Conservation (phyloP, 106 monocot species). For the Dendrobium catenatum region DNA sequence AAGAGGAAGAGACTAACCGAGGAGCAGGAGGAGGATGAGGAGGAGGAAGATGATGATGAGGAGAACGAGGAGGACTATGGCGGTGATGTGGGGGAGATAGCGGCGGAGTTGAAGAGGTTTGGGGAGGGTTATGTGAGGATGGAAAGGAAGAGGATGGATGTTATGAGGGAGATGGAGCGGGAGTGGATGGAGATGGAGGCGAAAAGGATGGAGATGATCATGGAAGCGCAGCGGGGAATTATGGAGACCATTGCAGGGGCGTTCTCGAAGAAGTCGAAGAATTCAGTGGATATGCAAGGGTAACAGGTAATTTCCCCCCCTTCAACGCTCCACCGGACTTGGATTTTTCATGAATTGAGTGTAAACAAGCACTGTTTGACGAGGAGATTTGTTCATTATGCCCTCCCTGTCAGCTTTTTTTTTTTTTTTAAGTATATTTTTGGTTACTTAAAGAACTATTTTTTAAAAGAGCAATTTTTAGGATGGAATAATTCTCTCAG, state of each 20-base stretch:
- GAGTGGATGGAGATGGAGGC: conserved; percentile 71
- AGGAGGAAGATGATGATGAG: conserved; percentile 1
- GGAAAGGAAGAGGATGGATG: conserved; percentile 70
- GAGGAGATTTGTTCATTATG: not conserved
- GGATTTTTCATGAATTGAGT: not conserved
- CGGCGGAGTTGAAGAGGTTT: conserved; percentile 39
- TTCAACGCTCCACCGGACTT: not conserved
- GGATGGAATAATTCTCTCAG: not conserved
- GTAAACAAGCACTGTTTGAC: not conserved
- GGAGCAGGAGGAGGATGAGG: conserved; percentile 13
- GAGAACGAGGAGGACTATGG: not conserved
- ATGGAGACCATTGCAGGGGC: conserved; percentile 30
- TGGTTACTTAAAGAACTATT: not conserved
- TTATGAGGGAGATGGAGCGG: conserved; percentile 66
- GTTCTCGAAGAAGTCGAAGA: conserved; percentile 47
- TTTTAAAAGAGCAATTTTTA: not conserved
- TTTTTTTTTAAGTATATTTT: not conserved
- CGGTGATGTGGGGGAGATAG: conserved; percentile 17
- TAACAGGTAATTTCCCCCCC: not conserved
- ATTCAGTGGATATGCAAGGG: not conserved
- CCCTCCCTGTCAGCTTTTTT: not conserved
- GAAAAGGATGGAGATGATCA: conserved; percentile 51
- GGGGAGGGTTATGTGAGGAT: conserved; percentile 47
- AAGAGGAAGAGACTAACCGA: conserved; percentile 7
- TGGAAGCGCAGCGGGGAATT: conserved; percentile 43